Evolutionary conservation across 2,329 filamentous ascomycete genomes (phyloP), one percentile per base, ranked within the genome.

Genomic region (Mycosphaerella sp.): DNA sequence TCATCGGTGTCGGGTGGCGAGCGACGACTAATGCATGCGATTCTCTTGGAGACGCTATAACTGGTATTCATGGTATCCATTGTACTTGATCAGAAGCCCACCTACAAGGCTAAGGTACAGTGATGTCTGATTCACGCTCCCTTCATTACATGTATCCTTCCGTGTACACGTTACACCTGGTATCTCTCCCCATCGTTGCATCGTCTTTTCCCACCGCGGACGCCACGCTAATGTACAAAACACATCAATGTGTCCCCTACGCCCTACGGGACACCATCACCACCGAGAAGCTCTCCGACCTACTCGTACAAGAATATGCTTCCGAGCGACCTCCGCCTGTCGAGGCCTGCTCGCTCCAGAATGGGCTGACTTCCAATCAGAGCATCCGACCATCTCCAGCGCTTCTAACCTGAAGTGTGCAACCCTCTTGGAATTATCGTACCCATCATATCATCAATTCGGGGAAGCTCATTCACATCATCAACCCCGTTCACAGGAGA

Each of bases 341-440:
- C n/a, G 10, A 51, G 41, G 31, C 48, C 14, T 42, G 14, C 39
- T 14, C 31, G 32, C 9, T 51, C 31, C 7, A 21, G 31, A n/a
- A 36, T n/a, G 12, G 14, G 34, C 2, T 34, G 8, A 39, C 23
- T 26, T 34, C 48, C 48, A 10, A 11, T 9, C 7, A 40, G 10
- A 12, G 41, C 23, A 7, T 42, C 48, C 14, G 39, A 53, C 44
- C 51, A 47, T 42, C 51, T 48, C 43, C 50, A 53, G 10, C 34
- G 39, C 48, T 51, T 51, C 51, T 48, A 62, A n/a, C 60, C 60
- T 45, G 58, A 60, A 48, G 60, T 62, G 51, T 62, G 50, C 21
- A 62, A 57, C 9, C 54, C 60, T 14, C 60, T 48, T 9, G 58
- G 51, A 17, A 54, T 29, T 11, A 59, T 47, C 17, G 36, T 48